Percentiles rank a stretch among this genome's conserved stretches.
These are phyloP conservation scores for Hansenula sp. DNA, from an alignment of 1,139 yeast genomes.

Conservation along the genomic window DNA sequence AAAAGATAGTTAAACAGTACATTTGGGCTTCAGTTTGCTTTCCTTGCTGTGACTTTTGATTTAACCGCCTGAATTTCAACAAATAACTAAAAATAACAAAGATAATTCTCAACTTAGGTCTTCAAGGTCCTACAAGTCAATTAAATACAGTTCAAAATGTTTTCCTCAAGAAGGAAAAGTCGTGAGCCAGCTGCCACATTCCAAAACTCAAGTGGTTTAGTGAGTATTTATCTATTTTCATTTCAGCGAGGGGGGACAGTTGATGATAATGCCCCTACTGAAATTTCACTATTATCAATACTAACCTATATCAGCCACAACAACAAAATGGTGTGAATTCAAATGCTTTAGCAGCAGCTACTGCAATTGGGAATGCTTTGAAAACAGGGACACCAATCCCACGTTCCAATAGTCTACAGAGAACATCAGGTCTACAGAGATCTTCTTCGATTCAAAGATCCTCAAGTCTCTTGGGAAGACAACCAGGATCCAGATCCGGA, in stretches of 20 bases:
- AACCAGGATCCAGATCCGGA: slow-evolving; percentile 12
- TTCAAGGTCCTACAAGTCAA: too few relatives aligned
- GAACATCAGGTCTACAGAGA: slow-evolving; percentile 21
- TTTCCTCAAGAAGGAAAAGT: slow-evolving; percentile 12
- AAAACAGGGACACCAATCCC: slow-evolving; percentile 27
- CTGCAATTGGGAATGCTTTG: slow-evolving; percentile 32
- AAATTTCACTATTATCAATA: neutral
- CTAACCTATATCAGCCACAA: slow-evolving; percentile 16
- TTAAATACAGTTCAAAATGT: neutral
- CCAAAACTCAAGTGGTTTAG: neutral
- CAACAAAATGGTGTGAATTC: slow-evolving; percentile 24
- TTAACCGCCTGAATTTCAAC: too few relatives aligned
- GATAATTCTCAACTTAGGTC: too few relatives aligned
- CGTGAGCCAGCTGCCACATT: slow-evolving; percentile 3
- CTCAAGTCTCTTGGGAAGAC: neutral
- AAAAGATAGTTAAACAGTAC: too few relatives aligned
- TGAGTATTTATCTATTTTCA: neutral
- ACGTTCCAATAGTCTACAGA: slow-evolving; percentile 20
- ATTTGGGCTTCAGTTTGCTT: too few relatives aligned
- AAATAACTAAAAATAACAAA: too few relatives aligned
- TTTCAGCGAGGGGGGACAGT: slow-evolving; percentile 3
- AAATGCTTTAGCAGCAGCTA: slow-evolving; percentile 42
- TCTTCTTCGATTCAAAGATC: slow-evolving; percentile 14
- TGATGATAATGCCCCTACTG: neutral
- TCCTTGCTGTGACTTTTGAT: too few relatives aligned